These are phyloP conservation scores for Dendrobium huoshanense DNA, from an alignment of 106 monocot genomes.

Conservation along the genomic window DNA sequence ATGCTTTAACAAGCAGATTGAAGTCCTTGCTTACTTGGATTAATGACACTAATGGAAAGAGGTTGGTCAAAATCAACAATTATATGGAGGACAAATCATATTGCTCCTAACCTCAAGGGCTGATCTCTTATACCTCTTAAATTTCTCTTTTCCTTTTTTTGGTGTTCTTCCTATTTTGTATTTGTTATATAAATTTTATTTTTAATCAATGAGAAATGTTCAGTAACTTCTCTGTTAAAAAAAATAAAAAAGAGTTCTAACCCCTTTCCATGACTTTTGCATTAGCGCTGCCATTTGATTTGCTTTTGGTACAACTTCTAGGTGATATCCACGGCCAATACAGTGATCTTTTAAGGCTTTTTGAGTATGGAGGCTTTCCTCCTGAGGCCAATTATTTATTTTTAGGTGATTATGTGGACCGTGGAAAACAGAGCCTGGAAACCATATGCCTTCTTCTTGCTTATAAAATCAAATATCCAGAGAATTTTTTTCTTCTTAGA, in stretches of 20 bases:
- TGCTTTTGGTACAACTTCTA: slow-evolving; percentile 12
- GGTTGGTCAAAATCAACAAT: too few relatives aligned
- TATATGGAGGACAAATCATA: too few relatives aligned
- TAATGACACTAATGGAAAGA: too few relatives aligned
- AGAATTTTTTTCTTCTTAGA: slow-evolving; percentile 47
- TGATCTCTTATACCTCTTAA: background rate
- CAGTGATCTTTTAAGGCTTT: slow-evolving; percentile 51
- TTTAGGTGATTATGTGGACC: slow-evolving; percentile 52
- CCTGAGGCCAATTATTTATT: slow-evolving; percentile 49
- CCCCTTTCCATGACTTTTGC: background rate
- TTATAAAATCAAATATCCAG: slow-evolving; percentile 50
- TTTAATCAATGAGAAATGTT: too few relatives aligned
- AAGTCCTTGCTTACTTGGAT: too few relatives aligned
- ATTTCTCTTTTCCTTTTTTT: background rate
- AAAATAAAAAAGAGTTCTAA: background rate
- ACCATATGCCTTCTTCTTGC: slow-evolving; percentile 53
- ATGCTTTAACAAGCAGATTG: too few relatives aligned
- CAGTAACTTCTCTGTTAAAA: too few relatives aligned
- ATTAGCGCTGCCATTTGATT: background rate
- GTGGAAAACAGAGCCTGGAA: slow-evolving; percentile 52
- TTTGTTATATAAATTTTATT: background rate
- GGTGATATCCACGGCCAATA: slow-evolving; percentile 63
- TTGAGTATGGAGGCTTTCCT: slow-evolving; percentile 50
- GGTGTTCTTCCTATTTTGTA: background rate
- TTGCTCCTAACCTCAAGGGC: too few relatives aligned